Evolutionary conservation across 345 rosid genomes (phyloP), one percentile per base, ranked within the genome.

Genomic region (Ceriops tagal): DNA sequence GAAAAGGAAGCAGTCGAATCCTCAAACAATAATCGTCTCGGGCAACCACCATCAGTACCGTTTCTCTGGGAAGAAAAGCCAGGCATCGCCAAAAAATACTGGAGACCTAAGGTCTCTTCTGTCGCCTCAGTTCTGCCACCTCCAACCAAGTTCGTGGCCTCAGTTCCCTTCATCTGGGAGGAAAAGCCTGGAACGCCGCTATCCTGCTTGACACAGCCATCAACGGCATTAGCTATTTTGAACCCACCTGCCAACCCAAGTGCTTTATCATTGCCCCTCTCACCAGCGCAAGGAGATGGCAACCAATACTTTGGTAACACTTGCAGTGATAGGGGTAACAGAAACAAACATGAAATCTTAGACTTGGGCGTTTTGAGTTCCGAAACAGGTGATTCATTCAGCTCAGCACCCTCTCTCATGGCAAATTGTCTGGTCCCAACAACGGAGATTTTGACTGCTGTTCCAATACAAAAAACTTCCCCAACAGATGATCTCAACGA

Each of bases 11-110:
- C 22, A 47, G 46, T 26, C 4, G 72, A 62, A 57, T 27, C 43
- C 28, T 75, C 77, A 1, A 81, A 67, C 58, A 78, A 77, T 52
- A 91, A 76, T 75, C 77, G 74, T 32, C 56, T 79, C 63, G 80
- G 88, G 77, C 86, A 80, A 62, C 92, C 90, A 43, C 95, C 90
- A 58, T 78, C 91, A 16, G 85, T 91, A 67, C 93, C 99, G 16
- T 93, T 89, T 77, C 71, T 88, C 31, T 91, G 96, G 99, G 99
- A 93, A 75, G 89, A 73, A 59, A 79, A 74, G 72, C 95, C 97
- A 1, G 98, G 98, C 46, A 72, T 76, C 52, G 86, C 97, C 31
- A 88, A 88, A 78, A 89, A 76, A 61, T 81, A 84, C 73, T 91
- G 97, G 97, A 84, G 77, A 60, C 88, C 87, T 18, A 79, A 53